A percentile compares a stretch with the other conserved stretches of the same genome.
These are phyloP conservation scores for Trypanosoma conorhini DNA, from an alignment of 208 protist species.

Conservation along the genomic window DNA sequence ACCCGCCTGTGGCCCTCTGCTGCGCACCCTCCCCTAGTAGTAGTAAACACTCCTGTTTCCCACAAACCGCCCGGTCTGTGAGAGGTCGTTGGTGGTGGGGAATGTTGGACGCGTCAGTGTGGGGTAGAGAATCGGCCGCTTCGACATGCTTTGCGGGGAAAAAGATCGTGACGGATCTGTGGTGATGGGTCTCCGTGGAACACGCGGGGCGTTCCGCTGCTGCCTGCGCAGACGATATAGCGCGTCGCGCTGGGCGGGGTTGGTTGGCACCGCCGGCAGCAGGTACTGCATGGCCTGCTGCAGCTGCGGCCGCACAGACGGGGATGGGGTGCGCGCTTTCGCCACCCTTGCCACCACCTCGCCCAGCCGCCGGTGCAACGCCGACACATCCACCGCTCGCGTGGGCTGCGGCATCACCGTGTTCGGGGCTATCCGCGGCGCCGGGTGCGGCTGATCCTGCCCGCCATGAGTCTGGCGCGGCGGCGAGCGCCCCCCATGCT, in stretches of 20 bases:
- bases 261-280: background rate
- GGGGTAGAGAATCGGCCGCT: background rate
- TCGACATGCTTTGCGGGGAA: background rate
- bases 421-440: background rate
- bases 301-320: too few relatives aligned
- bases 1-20: background rate
- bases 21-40: background rate
- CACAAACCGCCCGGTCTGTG: constrained; percentile 3
- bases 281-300: background rate
- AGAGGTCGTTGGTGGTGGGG: background rate
- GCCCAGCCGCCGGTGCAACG: background rate
- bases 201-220: background rate
- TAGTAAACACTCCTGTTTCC: background rate
- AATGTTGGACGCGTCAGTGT: background rate
- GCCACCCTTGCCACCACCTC: background rate
- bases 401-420: background rate
- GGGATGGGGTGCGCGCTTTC: background rate
- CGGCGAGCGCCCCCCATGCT: background rate
- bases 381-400: background rate
- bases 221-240: background rate
- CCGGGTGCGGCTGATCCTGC: background rate
- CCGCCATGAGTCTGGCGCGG: background rate
- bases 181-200: background rate
- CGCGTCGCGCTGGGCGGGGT: constrained; percentile 1
- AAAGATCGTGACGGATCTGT: background rate